Percentiles rank a stretch among this genome's conserved stretches.
Conservation (phyloP, 2,329 filamentous ascomycete genomes). For the Fusarium sp. region DNA sequence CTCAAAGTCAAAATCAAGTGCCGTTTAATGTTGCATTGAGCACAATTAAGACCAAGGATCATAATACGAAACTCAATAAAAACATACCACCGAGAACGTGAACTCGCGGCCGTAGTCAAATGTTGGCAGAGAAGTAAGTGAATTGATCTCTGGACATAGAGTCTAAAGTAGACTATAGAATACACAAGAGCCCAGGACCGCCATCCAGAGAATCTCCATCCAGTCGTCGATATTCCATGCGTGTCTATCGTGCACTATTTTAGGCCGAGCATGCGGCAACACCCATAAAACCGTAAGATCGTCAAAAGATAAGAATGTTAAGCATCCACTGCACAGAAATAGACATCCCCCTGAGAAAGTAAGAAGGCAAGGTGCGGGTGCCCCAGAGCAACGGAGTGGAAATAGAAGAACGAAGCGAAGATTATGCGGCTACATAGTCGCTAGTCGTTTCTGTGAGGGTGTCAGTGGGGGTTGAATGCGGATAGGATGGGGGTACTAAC, state of each 20-base stretch:
- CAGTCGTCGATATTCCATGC: conserved; percentile 30
- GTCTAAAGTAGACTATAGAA: conserved; percentile 20
- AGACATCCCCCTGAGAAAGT: conserved; percentile 24
- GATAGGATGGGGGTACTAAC: background rate
- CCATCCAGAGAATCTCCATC: conserved; percentile 16
- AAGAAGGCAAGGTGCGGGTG: conserved; percentile 8
- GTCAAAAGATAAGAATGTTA: conserved; percentile 13
- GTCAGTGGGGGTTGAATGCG: background rate
- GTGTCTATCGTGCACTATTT: conserved; percentile 29
- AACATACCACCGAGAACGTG: background rate
- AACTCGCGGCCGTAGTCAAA: background rate
- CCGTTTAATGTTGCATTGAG: background rate
- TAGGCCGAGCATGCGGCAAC: conserved; percentile 6
- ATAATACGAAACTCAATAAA: background rate
- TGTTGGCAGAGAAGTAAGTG: conserved; percentile 4
- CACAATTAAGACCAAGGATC: background rate
- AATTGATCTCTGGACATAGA: conserved; percentile 9
- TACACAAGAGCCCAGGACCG: conserved; percentile 8
- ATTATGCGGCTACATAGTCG: background rate
- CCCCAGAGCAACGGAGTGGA: conserved; percentile 11
- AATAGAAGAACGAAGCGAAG: conserved; percentile 20
- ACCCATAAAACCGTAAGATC: conserved; percentile 32
- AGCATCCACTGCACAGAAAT: conserved; percentile 9
- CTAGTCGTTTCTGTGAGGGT: conserved; percentile 4
- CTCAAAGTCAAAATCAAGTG: background rate